Percentiles rank a stretch among this genome's conserved stretches.
Conservation (phyloP, 192 early-diverging fungal species). For the Backusella parvicylindrica region DNA sequence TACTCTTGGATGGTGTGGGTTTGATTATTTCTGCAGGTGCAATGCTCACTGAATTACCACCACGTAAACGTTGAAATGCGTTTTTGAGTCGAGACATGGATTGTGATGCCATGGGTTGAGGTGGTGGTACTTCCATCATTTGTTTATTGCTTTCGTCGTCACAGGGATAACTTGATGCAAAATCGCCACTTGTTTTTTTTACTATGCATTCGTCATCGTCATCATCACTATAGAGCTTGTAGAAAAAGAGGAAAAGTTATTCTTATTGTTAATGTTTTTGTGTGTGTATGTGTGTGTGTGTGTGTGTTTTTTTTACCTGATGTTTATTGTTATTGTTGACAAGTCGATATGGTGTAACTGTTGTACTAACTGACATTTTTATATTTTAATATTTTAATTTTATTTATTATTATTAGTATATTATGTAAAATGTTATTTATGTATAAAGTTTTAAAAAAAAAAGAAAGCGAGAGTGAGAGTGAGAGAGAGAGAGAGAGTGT, state of each 20-base stretch:
- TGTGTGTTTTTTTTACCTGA: not conserved
- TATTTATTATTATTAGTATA: not conserved
- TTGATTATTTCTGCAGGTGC: constrained; percentile 1
- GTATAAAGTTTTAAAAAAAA: too few relatives aligned
- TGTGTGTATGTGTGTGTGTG: too few relatives aligned
- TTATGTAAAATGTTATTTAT: not conserved
- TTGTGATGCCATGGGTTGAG: constrained; percentile 1
- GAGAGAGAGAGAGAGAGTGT: not conserved
- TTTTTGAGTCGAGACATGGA: not conserved
- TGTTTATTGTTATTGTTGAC: not conserved
- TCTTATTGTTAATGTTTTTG: not conserved
- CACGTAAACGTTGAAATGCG: constrained; percentile 2
- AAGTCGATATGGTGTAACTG: not conserved
- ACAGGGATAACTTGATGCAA: not conserved
- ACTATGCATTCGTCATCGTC: not conserved
- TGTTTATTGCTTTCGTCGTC: not conserved
- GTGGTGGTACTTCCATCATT: not conserved
- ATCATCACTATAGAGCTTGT: not conserved
- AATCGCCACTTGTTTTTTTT: not conserved
- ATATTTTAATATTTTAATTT: not conserved
- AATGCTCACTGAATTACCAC: not conserved
- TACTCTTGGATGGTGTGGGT: not conserved
- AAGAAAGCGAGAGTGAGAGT: too few relatives aligned
- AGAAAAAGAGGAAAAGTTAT: not conserved
- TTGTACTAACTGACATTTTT: not conserved